Evolutionary conservation across 768 basidiomycete genomes (phyloP), one percentile per base, ranked within the genome.

Genomic region (Harrya chromipes): DNA sequence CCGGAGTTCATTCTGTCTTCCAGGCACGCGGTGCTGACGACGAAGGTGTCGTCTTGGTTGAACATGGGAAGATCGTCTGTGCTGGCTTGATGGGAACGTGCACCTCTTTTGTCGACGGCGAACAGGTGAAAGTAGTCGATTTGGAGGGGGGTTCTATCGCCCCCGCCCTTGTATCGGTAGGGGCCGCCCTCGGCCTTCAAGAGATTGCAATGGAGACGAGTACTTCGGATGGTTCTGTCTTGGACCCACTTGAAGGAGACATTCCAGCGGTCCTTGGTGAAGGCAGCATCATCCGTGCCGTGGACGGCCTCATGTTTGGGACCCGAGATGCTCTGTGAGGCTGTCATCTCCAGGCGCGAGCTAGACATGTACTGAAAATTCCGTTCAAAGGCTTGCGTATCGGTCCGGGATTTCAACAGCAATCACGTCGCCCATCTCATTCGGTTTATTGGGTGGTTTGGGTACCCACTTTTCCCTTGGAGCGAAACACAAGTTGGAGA

Each of bases 391-490:
- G 27, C 60, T 87, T 35, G 87, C 90, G 0, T 87, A 90, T 59
- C 80, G 81, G 17, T 68, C 75, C 7, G 90, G 91, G 4, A 85
- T 94, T 3, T 89, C 88, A 2, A 77, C 75, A 1, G 86, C 78
- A 1, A 72, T 93, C 13, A 74, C 78, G 0, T 77, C 83, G 0
- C 91, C 90, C 0, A 60, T 68, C 6, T 74, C 79, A 3, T 17
- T 42, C 7, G 79, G 84, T 7, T 79, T 89, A 56, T 61, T 89
- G 29, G 65, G 72, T 0, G 91, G 91, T 0, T 61, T 90, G 33
- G 79, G 83, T 14, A 76, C 79, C 6, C 74, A 78, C 11, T 84
- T 90, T 65, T 77, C 76, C 17, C 75, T 80, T 1, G 80, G 80
- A 1, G 81, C 84, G 0, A 64, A 66, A 12, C 76, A 86, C 62